A percentile compares a stretch with the other conserved stretches of the same genome.
phyloP scores from a whole-genome alignment of 441 rosid genomes.

The Euphorbia corollata region DNA sequence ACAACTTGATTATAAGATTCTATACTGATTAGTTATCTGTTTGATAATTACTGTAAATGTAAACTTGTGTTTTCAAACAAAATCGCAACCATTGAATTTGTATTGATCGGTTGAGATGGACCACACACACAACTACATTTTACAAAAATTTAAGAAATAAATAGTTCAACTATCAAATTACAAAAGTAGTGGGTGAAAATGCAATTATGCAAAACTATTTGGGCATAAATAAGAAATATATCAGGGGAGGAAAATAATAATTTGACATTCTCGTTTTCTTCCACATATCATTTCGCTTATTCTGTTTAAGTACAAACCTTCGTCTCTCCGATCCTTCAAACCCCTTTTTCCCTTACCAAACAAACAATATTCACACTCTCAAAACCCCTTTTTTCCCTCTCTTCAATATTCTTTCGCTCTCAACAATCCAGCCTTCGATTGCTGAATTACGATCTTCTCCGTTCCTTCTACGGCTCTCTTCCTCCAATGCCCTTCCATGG shows the following conservation, averaged over 20 bases:
- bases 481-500: slow-evolving; percentile 28
- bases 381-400: slow-evolving; percentile 6
- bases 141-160: not conserved
- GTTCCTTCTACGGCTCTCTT: slow-evolving; percentile 3
- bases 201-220: not conserved
- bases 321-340: slow-evolving; percentile 6
- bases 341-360: not conserved
- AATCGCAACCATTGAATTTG: not conserved
- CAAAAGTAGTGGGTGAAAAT: not conserved
- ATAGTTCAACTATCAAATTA: not conserved
- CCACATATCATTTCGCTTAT: slow-evolving; percentile 18
- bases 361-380: slow-evolving; percentile 10
- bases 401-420: slow-evolving; percentile 6
- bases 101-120: not conserved
- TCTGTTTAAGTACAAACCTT: slow-evolving; percentile 13
- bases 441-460: slow-evolving; percentile 32
- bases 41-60: no score
- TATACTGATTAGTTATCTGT: no score
- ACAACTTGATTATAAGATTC: no score
- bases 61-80: not conserved
- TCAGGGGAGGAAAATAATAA: not conserved
- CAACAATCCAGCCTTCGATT: slow-evolving; percentile 22
- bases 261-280: slow-evolving; percentile 17
- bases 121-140: not conserved
- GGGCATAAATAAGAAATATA: not conserved